Evolutionary conservation across 805 yeast genomes (phyloP), one percentile per base, ranked within the genome.

Genomic region (Wickerhamiella occidentalis): DNA sequence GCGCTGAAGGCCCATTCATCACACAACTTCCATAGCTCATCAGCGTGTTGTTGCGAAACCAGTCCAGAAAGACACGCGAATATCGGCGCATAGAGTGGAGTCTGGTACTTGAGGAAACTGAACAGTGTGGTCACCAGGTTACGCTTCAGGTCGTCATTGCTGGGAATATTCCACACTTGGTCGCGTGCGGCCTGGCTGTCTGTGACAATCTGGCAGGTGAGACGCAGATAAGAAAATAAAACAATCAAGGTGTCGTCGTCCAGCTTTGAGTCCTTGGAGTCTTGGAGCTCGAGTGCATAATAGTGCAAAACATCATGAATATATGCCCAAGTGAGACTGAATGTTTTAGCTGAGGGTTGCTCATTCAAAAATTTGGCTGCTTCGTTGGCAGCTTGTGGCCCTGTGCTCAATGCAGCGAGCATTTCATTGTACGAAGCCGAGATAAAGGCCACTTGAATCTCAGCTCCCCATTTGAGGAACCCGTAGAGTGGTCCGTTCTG

Each of bases 401-500:
- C 80, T 17, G 73, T 70, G 0, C 92, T 72, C 36, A 90, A 68
- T 5, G 92, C 80, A 2, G 94, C 79, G 51, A 90, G 68, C 72
- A 90, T 75, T 50, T 85, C 71, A 55, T 88, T 78, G 58, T 81
- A 86, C 0, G 94, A 76, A 0, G 97, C 82, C 47, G 85, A 76
- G 68, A 87, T 85, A 45, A 86, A 69, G 1, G 64, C 54, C 13
- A 85, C 85, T 53, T 80, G 86, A 58, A 84, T 79, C 52, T 77
- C 78, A 1, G 92, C 71, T 0, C 94, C 94, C 97, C 97, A 92
- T 49, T 76, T 77, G 37, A 90, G 69, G 55, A 92, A 88, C 0
- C 95, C 96, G 58, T 77, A 72, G 1, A 85, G 69, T 51, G 79
- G 79, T 12, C 81, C 75, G 48, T 74, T 78, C 17, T 75, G 68